Evolutionary conservation across 139 green algal species (phyloP), one percentile per base, ranked within the genome.

Genomic region (Chlamydomonas asymmetrica): DNA sequence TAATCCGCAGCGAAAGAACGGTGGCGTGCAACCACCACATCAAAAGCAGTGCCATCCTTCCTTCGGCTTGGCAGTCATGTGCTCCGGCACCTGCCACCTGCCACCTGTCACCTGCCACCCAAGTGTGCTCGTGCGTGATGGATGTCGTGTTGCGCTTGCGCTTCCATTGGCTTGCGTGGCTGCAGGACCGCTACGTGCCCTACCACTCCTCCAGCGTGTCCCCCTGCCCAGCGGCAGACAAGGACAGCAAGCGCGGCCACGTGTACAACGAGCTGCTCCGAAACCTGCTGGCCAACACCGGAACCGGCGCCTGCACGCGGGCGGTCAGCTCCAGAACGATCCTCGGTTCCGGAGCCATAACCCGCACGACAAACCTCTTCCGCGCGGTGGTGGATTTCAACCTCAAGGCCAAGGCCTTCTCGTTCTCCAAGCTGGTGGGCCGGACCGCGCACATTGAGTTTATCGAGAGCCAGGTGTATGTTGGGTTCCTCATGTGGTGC

Each of bases 131-230:
- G n/a, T n/a, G n/a, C n/a, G n/a, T n/a, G n/a, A n/a, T n/a, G n/a
- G n/a, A n/a, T n/a, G n/a, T n/a, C n/a, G n/a, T n/a, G n/a, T n/a
- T n/a, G n/a, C n/a, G n/a, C n/a, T n/a, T n/a, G n/a, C n/a, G n/a
- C n/a, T n/a, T n/a, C n/a, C n/a, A n/a, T n/a, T n/a, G n/a, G n/a
- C n/a, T n/a, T n/a, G n/a, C 64, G 18, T 31, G 18, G 10, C 25
- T 73, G 49, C 80, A 93, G 88, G 88, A 93, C 52, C 69, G 81
- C 5, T 93, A 92, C 74, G 87, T 93, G 27, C 88, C 87, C 1
- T 88, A 86, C 59, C 82, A 91, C 73, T 91, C 84, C 6, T 80
- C 86, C 9, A 22, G 79, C 18, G 37, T 92, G 5, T 79, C 64
- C 34, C 64, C 38, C 23, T 78, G 77, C 57, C 52, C n/a, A n/a